These are phyloP conservation scores for Oryza meyeriana DNA, from an alignment of 176 grass and related monocot species.

Conservation along the genomic window DNA sequence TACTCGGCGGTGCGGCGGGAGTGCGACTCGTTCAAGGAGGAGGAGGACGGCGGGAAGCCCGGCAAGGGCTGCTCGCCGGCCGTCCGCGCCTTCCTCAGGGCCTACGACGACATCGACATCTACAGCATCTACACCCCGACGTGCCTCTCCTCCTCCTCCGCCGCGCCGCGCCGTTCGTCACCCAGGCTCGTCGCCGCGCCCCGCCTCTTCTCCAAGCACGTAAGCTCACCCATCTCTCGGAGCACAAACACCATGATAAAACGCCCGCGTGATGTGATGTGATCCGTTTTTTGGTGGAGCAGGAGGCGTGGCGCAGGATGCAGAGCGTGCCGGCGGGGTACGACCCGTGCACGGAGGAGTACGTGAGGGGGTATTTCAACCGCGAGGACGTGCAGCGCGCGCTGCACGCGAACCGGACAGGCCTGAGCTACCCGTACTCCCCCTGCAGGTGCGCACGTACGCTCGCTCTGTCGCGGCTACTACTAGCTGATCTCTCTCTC, in stretches of 20 bases:
- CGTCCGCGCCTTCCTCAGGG: constrained; percentile 65
- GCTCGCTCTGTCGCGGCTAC: not conserved
- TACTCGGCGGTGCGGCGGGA: constrained; percentile 70
- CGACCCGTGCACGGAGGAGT: constrained; percentile 94
- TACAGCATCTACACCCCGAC: constrained; percentile 94
- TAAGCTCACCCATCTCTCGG: not conserved
- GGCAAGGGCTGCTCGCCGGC: constrained; percentile 71
- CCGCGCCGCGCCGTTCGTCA: not conserved
- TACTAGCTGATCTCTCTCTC: too few species aligned
- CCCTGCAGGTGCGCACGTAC: constrained; percentile 59
- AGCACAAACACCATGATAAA: not conserved
- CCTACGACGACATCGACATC: constrained; percentile 91
- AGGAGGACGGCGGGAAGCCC: constrained; percentile 53
- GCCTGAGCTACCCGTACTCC: constrained; percentile 70
- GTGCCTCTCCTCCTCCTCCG: constrained; percentile 46
- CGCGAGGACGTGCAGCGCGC: constrained; percentile 72
- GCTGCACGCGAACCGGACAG: constrained; percentile 73
- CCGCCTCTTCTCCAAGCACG: constrained; percentile 65
- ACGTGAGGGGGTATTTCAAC: constrained; percentile 76
- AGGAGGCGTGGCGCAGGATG: constrained; percentile 70
- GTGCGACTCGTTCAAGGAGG: constrained; percentile 90
- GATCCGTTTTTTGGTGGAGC: not conserved
- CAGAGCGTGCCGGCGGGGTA: constrained; percentile 62
- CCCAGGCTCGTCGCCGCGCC: constrained; percentile 60
- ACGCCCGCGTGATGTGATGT: not conserved